Evolutionary conservation across 768 basidiomycete species (phyloP).

Genomic region (Dentipellis sp.): DNA sequence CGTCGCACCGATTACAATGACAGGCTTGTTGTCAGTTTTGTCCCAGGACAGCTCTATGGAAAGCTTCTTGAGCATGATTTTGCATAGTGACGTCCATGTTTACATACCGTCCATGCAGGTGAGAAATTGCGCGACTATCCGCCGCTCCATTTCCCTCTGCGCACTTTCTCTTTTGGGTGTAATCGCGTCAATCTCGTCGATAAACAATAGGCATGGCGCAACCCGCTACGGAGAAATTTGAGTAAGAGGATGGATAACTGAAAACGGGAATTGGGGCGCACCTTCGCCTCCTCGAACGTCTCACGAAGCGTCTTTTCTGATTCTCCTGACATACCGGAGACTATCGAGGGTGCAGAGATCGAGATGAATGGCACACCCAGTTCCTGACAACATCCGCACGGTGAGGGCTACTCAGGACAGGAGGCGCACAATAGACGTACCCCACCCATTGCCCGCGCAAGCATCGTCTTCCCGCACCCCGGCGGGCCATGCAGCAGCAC

Average conservation of each 20-base stretch:
- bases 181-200: constrained; percentile 97
- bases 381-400: constrained; percentile 44
- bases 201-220: constrained; percentile 90
- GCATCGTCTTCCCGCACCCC: constrained; percentile 91
- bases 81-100: background rate
- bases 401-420: too few relatives aligned
- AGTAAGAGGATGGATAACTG: background rate
- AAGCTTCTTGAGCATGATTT: background rate
- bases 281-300: constrained; percentile 96
- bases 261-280: constrained; percentile 22
- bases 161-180: constrained; percentile 97
- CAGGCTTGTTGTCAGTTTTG: constrained; percentile 84
- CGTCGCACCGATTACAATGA: constrained; percentile 93
- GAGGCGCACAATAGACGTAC: constrained; percentile 34
- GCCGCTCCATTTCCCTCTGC: constrained; percentile 94
- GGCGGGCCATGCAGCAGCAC: constrained; percentile 93
- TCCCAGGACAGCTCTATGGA: constrained; percentile 86
- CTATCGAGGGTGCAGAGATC: constrained; percentile 91
- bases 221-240: constrained; percentile 43
- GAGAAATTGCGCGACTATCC: constrained; percentile 95
- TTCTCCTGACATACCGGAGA: constrained; percentile 98
- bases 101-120: constrained; percentile 96
- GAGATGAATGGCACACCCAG: constrained; percentile 87
- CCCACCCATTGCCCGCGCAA: constrained; percentile 93
- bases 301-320: constrained; percentile 94